phyloP scores from a whole-genome alignment of 2,329 filamentous ascomycete genomes.

The Ceratocystis ficicola region DNA sequence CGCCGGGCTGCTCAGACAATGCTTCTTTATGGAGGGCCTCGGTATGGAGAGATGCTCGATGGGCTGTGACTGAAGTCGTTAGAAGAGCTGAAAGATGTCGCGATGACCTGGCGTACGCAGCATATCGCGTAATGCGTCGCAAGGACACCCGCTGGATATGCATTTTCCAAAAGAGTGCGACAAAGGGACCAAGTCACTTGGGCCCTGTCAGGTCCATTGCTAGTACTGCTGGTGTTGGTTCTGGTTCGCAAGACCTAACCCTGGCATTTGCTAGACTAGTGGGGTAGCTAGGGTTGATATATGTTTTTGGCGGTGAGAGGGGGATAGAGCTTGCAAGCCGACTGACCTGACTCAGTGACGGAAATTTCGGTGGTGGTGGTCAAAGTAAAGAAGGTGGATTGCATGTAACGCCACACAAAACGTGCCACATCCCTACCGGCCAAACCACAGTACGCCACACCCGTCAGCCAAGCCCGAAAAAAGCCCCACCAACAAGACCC shows the following conservation, averaged over 20 bases:
- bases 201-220: neutral
- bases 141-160: neutral
- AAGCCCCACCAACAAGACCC: slow-evolving; percentile 1
- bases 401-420: neutral
- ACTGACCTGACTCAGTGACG: neutral
- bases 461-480: neutral
- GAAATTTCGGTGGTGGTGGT: no score
- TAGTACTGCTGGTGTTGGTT: neutral
- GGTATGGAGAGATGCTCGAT: slow-evolving; percentile 14
- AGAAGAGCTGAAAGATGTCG: neutral
- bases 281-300: neutral
- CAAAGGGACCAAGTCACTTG: neutral
- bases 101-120: neutral
- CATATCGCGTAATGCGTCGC: neutral
- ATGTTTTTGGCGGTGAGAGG: neutral
- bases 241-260: neutral
- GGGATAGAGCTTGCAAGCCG: neutral
- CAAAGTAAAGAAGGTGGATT: no score
- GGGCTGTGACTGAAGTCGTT: neutral
- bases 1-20: slow-evolving; percentile 20
- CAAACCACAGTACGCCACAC: neutral
- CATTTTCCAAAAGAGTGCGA: neutral
- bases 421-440: neutral
- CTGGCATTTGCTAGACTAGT: neutral
- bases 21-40: slow-evolving; percentile 23